Evolutionary conservation across 2,329 filamentous ascomycete genomes (phyloP), one percentile per base, ranked within the genome.

Genomic region (Chaetothyriales sp.): DNA sequence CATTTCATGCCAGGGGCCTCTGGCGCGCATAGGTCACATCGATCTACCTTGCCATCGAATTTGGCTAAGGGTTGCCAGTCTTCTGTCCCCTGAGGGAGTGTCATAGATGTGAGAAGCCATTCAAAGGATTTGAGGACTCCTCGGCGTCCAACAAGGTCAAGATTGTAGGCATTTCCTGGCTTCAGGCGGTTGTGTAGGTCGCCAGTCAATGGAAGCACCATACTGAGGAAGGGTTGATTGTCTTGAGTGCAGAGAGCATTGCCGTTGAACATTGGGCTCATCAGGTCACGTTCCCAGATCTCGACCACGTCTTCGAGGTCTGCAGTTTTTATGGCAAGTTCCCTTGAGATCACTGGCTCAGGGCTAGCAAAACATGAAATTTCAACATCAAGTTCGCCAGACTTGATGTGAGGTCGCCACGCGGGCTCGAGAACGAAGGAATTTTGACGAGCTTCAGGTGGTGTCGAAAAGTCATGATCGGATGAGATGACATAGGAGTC

Each of bases 401-500:
- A 49, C n/a, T 55, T 8, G 36, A 20, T 53, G 8, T 60, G 66
- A 12, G 70, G 68, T 25, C 68, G 62, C 70, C 74, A 78, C 8
- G 52, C 52, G n/a, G 66, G 61, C 5, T 68, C 62, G n/a, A 80
- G 49, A 12, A 65, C 65, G 2, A 71, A 76, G 28, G 78, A 56
- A 2, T 67, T 63, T 2, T 65, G 58, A 32, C 78, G 70, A 5
- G 64, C 52, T 44, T 75, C 69, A 18, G 72, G 70, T 39, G 72
- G 70, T 12, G 69, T 63, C 5, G 75, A 63, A 3, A 70, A 66
- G 7, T 64, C 62, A 51, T 71, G 70, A 46, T 74, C 68, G 5
- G 68, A 56, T 1, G 78, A 71, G 57, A 84, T 79, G 0, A 81
- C 73, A 57, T 80, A 80, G 1, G 61, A 62, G 59, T 83, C 78